Conservation (phyloP, 345 rosid genomes). For the Theobroma cacao region DNA sequence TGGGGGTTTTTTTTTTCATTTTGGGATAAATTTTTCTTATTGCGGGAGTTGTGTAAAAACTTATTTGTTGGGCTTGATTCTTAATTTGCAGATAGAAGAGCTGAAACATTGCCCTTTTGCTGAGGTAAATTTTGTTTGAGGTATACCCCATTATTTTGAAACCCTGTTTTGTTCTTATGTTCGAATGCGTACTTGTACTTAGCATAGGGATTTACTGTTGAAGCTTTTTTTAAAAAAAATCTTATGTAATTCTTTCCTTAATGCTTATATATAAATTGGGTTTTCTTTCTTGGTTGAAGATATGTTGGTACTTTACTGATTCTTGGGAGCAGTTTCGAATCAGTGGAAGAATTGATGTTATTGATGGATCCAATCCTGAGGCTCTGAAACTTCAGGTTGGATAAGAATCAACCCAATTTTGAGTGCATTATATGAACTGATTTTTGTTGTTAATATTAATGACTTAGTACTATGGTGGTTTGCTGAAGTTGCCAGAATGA, state of each 20-base stretch:
- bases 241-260: neutral
- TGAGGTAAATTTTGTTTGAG: constrained; percentile 52
- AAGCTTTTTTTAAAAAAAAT: neutral
- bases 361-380: constrained; percentile 65
- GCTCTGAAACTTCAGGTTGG: constrained; percentile 64
- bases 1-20: neutral
- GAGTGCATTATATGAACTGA: neutral
- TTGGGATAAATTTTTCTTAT: neutral
- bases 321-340: constrained; percentile 96
- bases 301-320: constrained; percentile 87
- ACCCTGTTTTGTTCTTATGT: neutral
- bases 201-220: neutral
- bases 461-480: neutral
- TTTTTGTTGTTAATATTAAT: neutral
- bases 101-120: constrained; percentile 70
- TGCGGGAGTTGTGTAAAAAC: neutral
- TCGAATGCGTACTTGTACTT: neutral
- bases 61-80: neutral
- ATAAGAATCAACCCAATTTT: neutral
- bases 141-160: neutral
- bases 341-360: constrained; percentile 66
- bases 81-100: constrained; percentile 65
- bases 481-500: neutral
- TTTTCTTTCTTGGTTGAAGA: constrained; percentile 22
- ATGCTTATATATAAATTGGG: neutral